Percentiles rank a stretch among this genome's conserved stretches.
Evolutionary conservation across 345 rosid genomes (phyloP).

Genomic region (Rhodamnia rubescens): DNA sequence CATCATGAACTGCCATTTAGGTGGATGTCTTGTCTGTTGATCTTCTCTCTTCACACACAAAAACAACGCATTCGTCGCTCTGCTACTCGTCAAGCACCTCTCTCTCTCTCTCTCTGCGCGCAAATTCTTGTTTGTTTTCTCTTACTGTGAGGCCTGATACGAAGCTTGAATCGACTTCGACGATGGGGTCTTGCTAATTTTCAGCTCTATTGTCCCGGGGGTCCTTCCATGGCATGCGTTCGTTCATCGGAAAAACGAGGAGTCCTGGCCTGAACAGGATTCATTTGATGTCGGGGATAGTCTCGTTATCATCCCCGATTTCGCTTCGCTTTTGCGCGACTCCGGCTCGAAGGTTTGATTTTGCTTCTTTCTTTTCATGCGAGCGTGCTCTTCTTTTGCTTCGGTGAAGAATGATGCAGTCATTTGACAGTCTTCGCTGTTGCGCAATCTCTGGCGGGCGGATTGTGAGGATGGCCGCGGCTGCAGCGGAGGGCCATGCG

Average conservation of each 20-base stretch:
- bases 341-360: constrained; percentile 36
- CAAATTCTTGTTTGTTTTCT: neutral
- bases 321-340: constrained; percentile 16
- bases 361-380: neutral
- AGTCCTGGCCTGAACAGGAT: neutral
- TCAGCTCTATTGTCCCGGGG: neutral
- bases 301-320: constrained; percentile 18
- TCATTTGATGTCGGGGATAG: neutral
- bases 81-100: neutral
- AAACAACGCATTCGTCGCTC: neutral
- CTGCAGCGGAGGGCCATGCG: constrained; percentile 11
- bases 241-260: neutral
- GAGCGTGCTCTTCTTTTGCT: neutral
- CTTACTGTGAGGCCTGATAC: neutral
- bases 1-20: neutral
- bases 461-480: constrained; percentile 40
- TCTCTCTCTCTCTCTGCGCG: neutral
- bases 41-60: neutral
- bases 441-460: constrained; percentile 11
- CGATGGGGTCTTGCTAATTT: neutral
- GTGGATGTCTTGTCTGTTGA: neutral
- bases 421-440: neutral
- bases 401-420: neutral
- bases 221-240: neutral
- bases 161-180: neutral